Conservation (phyloP, 208 protist genomes). For the Phytomonas sp. region DNA sequence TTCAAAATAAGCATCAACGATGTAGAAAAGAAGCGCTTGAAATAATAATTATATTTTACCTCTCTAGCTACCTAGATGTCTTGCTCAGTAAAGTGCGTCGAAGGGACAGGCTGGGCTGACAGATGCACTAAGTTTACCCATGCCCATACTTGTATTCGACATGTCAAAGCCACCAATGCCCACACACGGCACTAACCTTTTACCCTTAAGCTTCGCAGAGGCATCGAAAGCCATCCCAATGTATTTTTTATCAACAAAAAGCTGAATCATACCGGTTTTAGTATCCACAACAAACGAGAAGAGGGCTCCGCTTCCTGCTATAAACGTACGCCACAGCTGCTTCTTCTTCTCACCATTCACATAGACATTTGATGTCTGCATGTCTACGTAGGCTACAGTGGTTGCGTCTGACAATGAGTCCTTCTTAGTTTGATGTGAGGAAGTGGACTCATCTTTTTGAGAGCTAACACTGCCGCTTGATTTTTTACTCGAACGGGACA, state of each 20-base stretch:
- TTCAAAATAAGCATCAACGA: slow-evolving; percentile 8
- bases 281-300: slow-evolving; percentile 83
- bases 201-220: slow-evolving; percentile 37
- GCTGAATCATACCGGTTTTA: slow-evolving; percentile 59
- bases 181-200: slow-evolving; percentile 60
- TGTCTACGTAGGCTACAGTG: slow-evolving; percentile 45
- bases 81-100: slow-evolving; percentile 29
- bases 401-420: slow-evolving; percentile 6
- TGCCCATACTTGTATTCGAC: slow-evolving; percentile 59
- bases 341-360: slow-evolving; percentile 53
- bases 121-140: slow-evolving; percentile 35
- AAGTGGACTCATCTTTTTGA: neutral
- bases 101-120: slow-evolving; percentile 30
- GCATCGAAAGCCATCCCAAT: slow-evolving; percentile 59
- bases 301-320: slow-evolving; percentile 46
- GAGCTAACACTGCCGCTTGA: neutral
- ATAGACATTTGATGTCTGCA: slow-evolving; percentile 65
- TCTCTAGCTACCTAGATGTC: neutral
- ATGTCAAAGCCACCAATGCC: slow-evolving; percentile 58
- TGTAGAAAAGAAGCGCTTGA: neutral
- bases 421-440: neutral
- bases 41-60: neutral
- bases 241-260: slow-evolving; percentile 77
- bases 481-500: neutral
- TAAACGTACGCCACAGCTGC: slow-evolving; percentile 68